Conservation (phyloP, 2,329 filamentous ascomycete species). For the Aureobasidium sp. region DNA sequence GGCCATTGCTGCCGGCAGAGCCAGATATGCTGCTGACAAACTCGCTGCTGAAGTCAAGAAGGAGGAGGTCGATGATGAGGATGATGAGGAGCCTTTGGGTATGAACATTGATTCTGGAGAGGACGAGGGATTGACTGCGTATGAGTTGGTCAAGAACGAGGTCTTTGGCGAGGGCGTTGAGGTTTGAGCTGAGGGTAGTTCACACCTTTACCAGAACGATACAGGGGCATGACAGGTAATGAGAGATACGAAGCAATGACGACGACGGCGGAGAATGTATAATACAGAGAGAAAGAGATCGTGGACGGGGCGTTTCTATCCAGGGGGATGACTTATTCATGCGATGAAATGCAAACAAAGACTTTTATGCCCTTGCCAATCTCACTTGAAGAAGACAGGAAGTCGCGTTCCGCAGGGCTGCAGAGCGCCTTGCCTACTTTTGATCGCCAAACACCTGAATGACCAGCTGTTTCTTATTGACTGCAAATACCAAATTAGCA, state of each 20-base stretch:
- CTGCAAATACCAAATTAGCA: not conserved
- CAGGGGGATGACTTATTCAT: not conserved
- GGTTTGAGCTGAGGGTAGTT: not conserved
- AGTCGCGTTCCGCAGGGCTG: not conserved
- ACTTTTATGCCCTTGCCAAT: not conserved
- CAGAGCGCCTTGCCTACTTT: not conserved
- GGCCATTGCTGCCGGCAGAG: constrained; percentile 1
- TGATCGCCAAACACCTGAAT: constrained; percentile 37
- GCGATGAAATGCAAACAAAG: not conserved
- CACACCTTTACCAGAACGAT: too few relatives aligned
- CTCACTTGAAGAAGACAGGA: not conserved
- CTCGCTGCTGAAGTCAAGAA: not conserved
- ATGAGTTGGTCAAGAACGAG: not conserved
- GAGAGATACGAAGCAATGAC: not conserved
- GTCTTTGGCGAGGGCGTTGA: not conserved
- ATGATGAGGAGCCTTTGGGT: not conserved
- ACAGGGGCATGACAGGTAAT: not conserved
- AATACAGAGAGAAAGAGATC: not conserved
- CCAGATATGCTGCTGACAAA: not conserved
- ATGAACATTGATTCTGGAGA: constrained; percentile 1
- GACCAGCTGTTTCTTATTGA: constrained; percentile 48
- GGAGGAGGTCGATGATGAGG: not conserved
- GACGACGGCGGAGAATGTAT: not conserved
- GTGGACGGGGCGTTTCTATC: not conserved
- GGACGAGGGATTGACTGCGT: not conserved